phyloP scores from a whole-genome alignment of 2,329 filamentous ascomycete species.

The Lachnellula arida region DNA sequence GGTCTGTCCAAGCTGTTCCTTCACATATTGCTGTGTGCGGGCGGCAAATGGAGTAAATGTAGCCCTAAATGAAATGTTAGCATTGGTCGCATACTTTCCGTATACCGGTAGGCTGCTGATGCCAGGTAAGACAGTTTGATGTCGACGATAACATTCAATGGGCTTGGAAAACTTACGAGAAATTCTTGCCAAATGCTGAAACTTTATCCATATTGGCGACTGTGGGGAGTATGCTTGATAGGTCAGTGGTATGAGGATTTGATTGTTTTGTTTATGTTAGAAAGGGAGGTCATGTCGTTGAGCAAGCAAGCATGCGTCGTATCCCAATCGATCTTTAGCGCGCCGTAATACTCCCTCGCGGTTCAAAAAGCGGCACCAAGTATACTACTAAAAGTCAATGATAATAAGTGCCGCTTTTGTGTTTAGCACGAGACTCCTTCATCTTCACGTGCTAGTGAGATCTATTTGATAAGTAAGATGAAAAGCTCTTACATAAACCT shows the following conservation, averaged over 20 bases:
- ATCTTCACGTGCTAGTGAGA: no score
- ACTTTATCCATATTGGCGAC: slow-evolving; percentile 59
- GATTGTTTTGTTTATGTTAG: slow-evolving; percentile 9
- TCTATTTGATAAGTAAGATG: no score
- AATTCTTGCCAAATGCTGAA: slow-evolving; percentile 65
- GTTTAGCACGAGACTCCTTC: no score
- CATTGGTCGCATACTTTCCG: slow-evolving; percentile 30
- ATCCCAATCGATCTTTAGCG: neutral
- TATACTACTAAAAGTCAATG: no score
- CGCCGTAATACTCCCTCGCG: neutral
- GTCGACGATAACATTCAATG: slow-evolving; percentile 7
- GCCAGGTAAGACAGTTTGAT: slow-evolving; percentile 6
- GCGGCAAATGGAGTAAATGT: slow-evolving; percentile 89
- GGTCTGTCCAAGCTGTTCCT: slow-evolving; percentile 91
- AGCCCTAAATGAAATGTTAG: slow-evolving; percentile 58
- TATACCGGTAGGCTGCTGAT: slow-evolving; percentile 9
- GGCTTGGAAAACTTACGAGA: slow-evolving; percentile 47
- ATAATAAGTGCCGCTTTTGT: no score
- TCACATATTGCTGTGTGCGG: slow-evolving; percentile 94
- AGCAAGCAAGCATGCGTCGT: neutral
- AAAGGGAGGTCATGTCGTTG: slow-evolving; percentile 4
- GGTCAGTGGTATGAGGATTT: slow-evolving; percentile 2
- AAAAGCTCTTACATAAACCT: no score
- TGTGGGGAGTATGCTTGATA: slow-evolving; percentile 11
- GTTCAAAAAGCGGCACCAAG: neutral